Evolutionary conservation across 2,329 filamentous ascomycete genomes (phyloP).

Genomic region (Fusarium sp.): DNA sequence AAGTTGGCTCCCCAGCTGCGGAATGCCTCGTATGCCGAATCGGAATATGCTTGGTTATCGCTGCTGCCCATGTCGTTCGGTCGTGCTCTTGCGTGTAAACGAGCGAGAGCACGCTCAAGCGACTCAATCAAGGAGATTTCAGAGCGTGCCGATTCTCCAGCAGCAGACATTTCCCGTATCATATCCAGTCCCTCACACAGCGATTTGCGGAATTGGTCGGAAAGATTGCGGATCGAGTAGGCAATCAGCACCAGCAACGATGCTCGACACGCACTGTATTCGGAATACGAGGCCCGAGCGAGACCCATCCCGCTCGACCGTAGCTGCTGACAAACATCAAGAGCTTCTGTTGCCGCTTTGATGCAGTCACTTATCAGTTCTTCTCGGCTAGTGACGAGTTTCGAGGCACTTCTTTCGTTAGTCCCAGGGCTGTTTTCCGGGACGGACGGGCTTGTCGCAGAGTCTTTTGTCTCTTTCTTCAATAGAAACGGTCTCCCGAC

Average conservation of each 20-base stretch:
- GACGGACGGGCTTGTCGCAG: neutral
- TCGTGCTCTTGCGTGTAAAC: neutral
- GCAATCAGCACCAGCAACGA: conserved; percentile 15
- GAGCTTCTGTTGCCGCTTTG: conserved; percentile 13
- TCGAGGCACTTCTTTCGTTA: neutral
- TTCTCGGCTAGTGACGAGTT: neutral
- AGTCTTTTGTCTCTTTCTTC: conserved; percentile 4
- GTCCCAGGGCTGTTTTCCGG: conserved; percentile 2
- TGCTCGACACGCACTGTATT: conserved; percentile 17
- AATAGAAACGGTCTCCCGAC: conserved; percentile 6
- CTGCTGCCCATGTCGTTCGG: neutral
- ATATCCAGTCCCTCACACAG: conserved; percentile 4
- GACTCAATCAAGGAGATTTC: conserved; percentile 15
- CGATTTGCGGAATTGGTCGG: conserved; percentile 5
- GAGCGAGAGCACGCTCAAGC: conserved; percentile 10
- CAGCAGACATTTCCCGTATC: conserved; percentile 12
- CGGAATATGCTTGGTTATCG: neutral
- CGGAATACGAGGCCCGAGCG: conserved; percentile 13
- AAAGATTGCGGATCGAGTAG: conserved; percentile 13
- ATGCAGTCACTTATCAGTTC: conserved; percentile 16
- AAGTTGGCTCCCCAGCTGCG: conserved; percentile 10
- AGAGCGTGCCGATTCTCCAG: conserved; percentile 4
- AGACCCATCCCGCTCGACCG: conserved; percentile 8
- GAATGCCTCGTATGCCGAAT: conserved; percentile 9
- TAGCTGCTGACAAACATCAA: conserved; percentile 11